phyloP scores from a whole-genome alignment of 139 green algal genomes.

The Desmodesmus armatus region DNA sequence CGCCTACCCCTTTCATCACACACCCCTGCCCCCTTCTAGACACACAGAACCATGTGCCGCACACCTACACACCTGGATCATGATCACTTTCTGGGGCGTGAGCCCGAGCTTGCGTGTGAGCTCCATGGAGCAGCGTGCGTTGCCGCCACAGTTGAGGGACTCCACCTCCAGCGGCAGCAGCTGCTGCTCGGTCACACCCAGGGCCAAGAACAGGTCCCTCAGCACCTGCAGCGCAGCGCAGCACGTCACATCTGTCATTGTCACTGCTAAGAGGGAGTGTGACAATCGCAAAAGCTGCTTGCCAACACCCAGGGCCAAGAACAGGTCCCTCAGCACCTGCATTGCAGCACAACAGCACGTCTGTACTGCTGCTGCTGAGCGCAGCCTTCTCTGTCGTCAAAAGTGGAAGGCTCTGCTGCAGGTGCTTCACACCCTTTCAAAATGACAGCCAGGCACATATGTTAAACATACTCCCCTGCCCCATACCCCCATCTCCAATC shows the following conservation, averaged over 20 bases:
- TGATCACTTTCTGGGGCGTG: neutral
- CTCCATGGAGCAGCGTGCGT: slow-evolving; percentile 1
- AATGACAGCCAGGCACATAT: too few relatives aligned
- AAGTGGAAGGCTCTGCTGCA: too few relatives aligned
- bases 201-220: neutral
- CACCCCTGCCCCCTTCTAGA: too few relatives aligned
- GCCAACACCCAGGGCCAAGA: neutral
- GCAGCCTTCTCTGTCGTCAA: too few relatives aligned
- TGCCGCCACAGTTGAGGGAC: slow-evolving; percentile 19
- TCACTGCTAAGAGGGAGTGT: neutral
- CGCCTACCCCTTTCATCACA: too few relatives aligned
- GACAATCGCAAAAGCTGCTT: slow-evolving; percentile 9
- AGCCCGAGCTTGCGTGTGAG: slow-evolving; percentile 3
- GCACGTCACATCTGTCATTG: neutral
- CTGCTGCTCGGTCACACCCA: slow-evolving; percentile 7
- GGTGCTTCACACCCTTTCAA: too few relatives aligned
- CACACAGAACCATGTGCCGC: too few relatives aligned
- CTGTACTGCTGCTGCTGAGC: too few relatives aligned
- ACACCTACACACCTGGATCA: slow-evolving; percentile 20
- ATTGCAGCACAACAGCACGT: neutral
- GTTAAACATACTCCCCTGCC: too few relatives aligned
- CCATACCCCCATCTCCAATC: too few relatives aligned
- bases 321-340: slow-evolving; percentile 14
- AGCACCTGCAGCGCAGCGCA: neutral
- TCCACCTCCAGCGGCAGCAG: slow-evolving; percentile 38